Evolutionary conservation across 2,329 filamentous ascomycete genomes (phyloP), one percentile per base, ranked within the genome.

Genomic region (Talaromyces marneffei): DNA sequence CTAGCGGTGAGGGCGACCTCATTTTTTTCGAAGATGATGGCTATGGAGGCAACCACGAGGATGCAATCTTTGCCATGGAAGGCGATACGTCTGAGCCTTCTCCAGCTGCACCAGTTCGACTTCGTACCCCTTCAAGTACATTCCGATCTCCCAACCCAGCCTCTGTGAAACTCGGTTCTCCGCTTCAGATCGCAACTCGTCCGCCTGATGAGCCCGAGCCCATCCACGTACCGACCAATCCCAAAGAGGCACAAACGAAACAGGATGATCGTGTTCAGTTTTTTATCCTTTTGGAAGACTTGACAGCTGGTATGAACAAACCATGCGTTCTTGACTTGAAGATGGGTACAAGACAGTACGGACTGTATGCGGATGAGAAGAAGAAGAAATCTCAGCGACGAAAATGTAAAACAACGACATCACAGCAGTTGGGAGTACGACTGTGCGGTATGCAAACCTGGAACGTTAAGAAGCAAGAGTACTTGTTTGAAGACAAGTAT

Each of bases 401-500:
- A 67, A 99, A 99, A 75, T 97, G 94, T 74, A 88, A 90, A 65
- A 88, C 85, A 65, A 99, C 94, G 0, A 99, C 94, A 0, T 97
- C 94, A 7, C 87, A 88, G 63, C 87, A 95, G 73, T 84, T 99
- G 0, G 94, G 94, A 3, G 94, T 99, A 2, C 87, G 94, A 20
- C 87, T 99, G 4, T 99, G 94, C 71, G 94, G 94, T 4, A 87
- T 99, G 78, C 94, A 99, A 73, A 91, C 96, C 1, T 99, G 93
- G 91, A 93, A 97, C 71, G 87, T 87, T 23, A 87, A 87, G 66
- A 88, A 86, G 37, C 86, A 95, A 70, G 87, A 85, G 52, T 97
- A 96, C 71, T 82, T 92, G n/a, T 99, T 97, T 71, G 90, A 96
- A 72, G 94, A 99, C 82, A 99, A 99, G 76, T 99, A 99, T 75